phyloP scores from a whole-genome alignment of 371 early-diverging fungal species.

The Blakeslea trispora region DNA sequence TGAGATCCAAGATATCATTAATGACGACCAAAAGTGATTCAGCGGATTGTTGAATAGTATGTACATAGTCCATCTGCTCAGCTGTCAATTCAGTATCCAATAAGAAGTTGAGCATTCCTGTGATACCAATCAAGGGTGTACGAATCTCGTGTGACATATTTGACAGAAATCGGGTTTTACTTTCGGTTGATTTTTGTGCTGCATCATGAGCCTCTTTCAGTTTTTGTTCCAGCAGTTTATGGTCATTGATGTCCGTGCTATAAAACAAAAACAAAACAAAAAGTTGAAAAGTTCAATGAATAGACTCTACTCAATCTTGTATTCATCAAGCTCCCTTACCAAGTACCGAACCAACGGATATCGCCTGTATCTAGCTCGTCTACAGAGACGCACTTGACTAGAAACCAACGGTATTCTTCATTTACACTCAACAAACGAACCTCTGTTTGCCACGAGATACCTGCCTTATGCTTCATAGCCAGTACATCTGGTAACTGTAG shows the following conservation, averaged over 20 bases:
- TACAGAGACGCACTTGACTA: slow-evolving; percentile 66
- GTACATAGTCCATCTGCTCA: slow-evolving; percentile 68
- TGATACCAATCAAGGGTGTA: slow-evolving; percentile 68
- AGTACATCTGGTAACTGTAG: slow-evolving; percentile 54
- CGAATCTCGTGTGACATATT: slow-evolving; percentile 75
- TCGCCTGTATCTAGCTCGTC: slow-evolving; percentile 60
- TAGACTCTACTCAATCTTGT: neutral
- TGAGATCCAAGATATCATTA: slow-evolving; percentile 70
- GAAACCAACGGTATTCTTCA: slow-evolving; percentile 62
- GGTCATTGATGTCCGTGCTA: slow-evolving; percentile 69
- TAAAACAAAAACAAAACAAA: too few relatives aligned
- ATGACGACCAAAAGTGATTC: slow-evolving; percentile 66
- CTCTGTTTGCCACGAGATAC: slow-evolving; percentile 59
- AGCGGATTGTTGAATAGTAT: slow-evolving; percentile 66
- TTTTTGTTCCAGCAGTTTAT: slow-evolving; percentile 63
- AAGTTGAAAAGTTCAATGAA: neutral
- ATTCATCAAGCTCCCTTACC: slow-evolving; percentile 30
- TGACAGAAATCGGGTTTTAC: slow-evolving; percentile 68
- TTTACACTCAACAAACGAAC: slow-evolving; percentile 52
- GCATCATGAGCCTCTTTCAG: slow-evolving; percentile 71
- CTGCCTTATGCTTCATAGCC: slow-evolving; percentile 41
- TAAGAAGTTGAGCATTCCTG: slow-evolving; percentile 67
- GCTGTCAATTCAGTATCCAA: slow-evolving; percentile 63
- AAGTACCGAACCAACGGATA: slow-evolving; percentile 68
- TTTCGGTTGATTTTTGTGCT: slow-evolving; percentile 68